A percentile compares a stretch with the other conserved stretches of the same genome.
These are phyloP conservation scores for Linnemannia zychae DNA, from an alignment of 192 early-diverging fungal genomes.

Conservation along the genomic window DNA sequence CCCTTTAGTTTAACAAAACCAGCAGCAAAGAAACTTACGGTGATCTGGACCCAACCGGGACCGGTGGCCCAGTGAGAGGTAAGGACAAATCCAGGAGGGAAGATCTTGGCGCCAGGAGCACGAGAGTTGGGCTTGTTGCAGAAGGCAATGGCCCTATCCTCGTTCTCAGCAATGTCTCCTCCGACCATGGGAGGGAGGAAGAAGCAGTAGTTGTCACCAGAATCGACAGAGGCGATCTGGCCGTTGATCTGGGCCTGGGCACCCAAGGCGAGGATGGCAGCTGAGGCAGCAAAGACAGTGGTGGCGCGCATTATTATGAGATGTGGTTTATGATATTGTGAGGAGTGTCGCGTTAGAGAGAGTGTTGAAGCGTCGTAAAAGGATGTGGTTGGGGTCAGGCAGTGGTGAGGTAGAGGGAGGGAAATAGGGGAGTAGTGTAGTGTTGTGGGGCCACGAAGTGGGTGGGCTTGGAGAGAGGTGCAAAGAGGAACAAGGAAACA, in stretches of 20 bases:
- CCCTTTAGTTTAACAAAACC: background rate
- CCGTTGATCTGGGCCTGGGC: constrained; percentile 39
- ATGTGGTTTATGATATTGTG: background rate
- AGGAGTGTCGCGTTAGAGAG: background rate
- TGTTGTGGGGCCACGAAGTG: constrained; percentile 8
- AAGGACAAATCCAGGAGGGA: constrained; percentile 62
- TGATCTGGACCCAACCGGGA: constrained; percentile 64
- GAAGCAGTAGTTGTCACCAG: constrained; percentile 45
- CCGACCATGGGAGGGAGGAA: constrained; percentile 55
- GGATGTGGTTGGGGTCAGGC: background rate
- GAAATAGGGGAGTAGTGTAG: background rate
- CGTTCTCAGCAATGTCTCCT: constrained; percentile 60
- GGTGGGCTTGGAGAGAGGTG: constrained; percentile 32
- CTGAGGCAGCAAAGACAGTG: constrained; percentile 35
- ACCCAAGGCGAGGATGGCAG: constrained; percentile 40
- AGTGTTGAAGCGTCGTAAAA: background rate
- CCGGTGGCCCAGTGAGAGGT: constrained; percentile 60
- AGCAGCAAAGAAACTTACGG: constrained; percentile 35
- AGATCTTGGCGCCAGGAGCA: constrained; percentile 61
- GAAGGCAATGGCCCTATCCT: constrained; percentile 63
- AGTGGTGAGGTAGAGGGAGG: background rate
- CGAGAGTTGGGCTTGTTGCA: constrained; percentile 60
- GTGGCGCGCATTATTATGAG: constrained; percentile 37
- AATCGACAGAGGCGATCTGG: constrained; percentile 43
- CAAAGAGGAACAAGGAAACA: constrained; percentile 20